Evolutionary conservation across 1,284 basidiomycete genomes (phyloP).

Genomic region (Irpex sp.): DNA sequence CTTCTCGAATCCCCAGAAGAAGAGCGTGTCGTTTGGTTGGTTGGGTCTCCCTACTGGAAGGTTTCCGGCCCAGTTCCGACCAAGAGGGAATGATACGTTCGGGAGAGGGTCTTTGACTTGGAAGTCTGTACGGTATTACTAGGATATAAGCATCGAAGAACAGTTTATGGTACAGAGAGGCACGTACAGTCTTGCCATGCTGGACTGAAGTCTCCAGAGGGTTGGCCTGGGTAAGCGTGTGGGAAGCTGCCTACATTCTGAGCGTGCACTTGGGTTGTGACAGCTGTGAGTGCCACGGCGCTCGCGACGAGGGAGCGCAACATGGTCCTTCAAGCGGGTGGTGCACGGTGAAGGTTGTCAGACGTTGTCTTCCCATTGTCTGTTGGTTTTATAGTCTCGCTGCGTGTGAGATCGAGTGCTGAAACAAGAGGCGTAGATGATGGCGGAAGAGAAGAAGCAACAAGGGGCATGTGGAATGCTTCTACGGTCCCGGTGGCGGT

Average conservation of each 20-base stretch:
- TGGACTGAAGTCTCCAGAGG: background rate
- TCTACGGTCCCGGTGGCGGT: background rate
- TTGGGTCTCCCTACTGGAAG: conserved; percentile 49
- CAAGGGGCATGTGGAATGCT: background rate
- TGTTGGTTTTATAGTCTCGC: too few species aligned
- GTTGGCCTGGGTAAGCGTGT: background rate
- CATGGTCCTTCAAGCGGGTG: too few species aligned
- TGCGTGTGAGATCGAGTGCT: too few species aligned
- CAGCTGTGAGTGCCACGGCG: background rate
- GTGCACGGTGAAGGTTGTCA: too few species aligned
- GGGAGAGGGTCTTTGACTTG: conserved; percentile 37
- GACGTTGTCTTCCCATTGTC: too few species aligned
- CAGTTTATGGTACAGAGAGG: background rate
- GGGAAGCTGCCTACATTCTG: background rate
- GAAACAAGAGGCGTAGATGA: too few species aligned
- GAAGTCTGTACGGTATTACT: conserved; percentile 16
- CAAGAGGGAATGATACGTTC: conserved; percentile 54
- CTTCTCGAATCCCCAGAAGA: conserved; percentile 67
- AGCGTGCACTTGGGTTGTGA: background rate
- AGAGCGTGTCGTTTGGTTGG: conserved; percentile 61
- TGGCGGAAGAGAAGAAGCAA: background rate
- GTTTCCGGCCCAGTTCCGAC: conserved; percentile 61
- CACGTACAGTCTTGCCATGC: conserved; percentile 1
- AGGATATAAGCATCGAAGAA: background rate
- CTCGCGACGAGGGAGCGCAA: background rate